phyloP scores from a whole-genome alignment of 805 yeast species.

The Debaryomyces maramus region DNA sequence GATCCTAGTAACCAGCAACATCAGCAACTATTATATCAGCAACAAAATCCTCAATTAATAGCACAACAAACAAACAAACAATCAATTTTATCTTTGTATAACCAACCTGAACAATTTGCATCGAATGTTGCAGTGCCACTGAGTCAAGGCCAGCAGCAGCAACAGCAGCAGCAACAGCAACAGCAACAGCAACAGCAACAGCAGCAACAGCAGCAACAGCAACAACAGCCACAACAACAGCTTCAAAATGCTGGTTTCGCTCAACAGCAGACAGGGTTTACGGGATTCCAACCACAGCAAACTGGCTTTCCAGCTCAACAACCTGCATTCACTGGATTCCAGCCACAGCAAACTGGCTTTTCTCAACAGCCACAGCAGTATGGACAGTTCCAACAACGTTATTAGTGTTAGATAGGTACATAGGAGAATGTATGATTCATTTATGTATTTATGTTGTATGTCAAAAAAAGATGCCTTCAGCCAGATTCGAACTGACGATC shows the following conservation, averaged over 20 bases:
- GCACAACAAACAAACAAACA: conserved; percentile 41
- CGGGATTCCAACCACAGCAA: conserved; percentile 6
- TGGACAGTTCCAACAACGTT: conserved; percentile 9
- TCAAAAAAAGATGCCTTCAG: conserved; percentile 27
- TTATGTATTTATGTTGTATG: too few relatives aligned
- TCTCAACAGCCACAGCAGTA: conserved; percentile 6
- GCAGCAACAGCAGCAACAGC: conserved; percentile 6
- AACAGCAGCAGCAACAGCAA: conserved; percentile 10
- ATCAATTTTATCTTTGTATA: conserved; percentile 42
- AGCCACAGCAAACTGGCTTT: conserved; percentile 3
- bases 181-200: conserved; percentile 16
- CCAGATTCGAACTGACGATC: conserved; percentile 33
- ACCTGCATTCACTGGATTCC: conserved; percentile 3
- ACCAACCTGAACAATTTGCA: conserved; percentile 32
- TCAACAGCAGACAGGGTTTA: conserved; percentile 10
- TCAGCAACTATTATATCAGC: conserved; percentile 38
- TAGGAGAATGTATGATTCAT: not conserved
- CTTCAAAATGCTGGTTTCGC: conserved; percentile 7
- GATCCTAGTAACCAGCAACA: conserved; percentile 49
- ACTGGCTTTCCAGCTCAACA: conserved; percentile 16
- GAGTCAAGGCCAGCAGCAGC: conserved; percentile 7
- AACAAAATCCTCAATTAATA: conserved; percentile 32
- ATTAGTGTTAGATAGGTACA: conserved; percentile 4
- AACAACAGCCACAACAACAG: conserved; percentile 14
- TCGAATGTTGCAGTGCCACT: conserved; percentile 25